phyloP scores from a whole-genome alignment of 805 yeast genomes.

The Saccharomycopsis fibuligera region DNA sequence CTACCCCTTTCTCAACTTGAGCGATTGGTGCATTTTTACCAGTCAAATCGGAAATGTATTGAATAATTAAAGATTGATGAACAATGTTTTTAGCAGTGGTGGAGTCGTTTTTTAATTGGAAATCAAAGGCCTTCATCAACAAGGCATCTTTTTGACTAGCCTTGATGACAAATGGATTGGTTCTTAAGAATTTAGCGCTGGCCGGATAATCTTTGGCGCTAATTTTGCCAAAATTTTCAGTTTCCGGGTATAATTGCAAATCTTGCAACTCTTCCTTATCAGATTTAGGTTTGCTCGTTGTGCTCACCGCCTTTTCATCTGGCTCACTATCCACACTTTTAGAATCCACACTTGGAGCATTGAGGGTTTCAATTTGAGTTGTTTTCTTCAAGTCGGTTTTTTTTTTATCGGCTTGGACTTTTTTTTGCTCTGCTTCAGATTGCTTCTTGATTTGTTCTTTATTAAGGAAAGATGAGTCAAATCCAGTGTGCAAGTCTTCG shows the following conservation, averaged over 20 bases:
- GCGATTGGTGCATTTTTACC: slow-evolving; percentile 26
- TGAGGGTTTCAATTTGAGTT: slow-evolving; percentile 31
- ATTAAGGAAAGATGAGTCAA: slow-evolving; percentile 40
- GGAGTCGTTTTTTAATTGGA: slow-evolving; percentile 58
- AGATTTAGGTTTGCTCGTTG: slow-evolving; percentile 10
- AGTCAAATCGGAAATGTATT: slow-evolving; percentile 48
- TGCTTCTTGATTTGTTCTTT: slow-evolving; percentile 17
- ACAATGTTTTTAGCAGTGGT: slow-evolving; percentile 56
- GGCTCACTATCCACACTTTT: slow-evolving; percentile 15
- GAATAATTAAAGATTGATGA: slow-evolving; percentile 72
- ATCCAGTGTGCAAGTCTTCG: slow-evolving; percentile 89
- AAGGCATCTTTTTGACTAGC: slow-evolving; percentile 88
- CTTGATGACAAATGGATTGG: slow-evolving; percentile 59
- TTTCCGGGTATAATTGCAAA: slow-evolving; percentile 52
- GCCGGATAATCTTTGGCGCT: slow-evolving; percentile 40
- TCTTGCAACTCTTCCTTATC: slow-evolving; percentile 35
- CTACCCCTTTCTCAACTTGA: slow-evolving; percentile 34
- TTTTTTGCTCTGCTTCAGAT: slow-evolving; percentile 64
- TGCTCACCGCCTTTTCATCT: slow-evolving; percentile 7
- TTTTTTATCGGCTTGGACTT: slow-evolving; percentile 31
- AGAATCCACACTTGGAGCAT: slow-evolving; percentile 20
- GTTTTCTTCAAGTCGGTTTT: slow-evolving; percentile 26
- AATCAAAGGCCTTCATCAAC: slow-evolving; percentile 87
- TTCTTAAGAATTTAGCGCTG: slow-evolving; percentile 45
- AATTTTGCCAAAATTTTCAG: slow-evolving; percentile 58